Base-by-base conservation (phyloP, 2,329 filamentous ascomycete genomes). In the Ophiostoma australiae region DNA sequence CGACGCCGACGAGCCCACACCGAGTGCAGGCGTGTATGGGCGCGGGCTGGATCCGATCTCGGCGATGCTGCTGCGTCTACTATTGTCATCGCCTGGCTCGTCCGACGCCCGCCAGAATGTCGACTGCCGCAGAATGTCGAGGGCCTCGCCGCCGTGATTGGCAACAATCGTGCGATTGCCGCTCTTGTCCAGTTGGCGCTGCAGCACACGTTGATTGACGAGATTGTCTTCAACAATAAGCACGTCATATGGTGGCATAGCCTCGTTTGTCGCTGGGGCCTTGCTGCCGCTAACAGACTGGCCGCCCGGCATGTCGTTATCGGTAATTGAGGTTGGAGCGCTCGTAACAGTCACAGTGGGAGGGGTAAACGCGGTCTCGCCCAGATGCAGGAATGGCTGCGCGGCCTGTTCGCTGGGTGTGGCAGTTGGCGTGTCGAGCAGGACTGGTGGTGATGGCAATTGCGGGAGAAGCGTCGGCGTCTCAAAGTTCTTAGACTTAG, bases 161-260 rank as follows among this genome's bases (percentile, higher is more conserved):
- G 88, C 88, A 6, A 90, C 85, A 72, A 85, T 83, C 0, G 86
- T 88, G 66, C 83, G 84, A 75, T 88, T 89, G 1, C 88, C 88
- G 58, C 83, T 83, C 71, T 86, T 86, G n/a, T 81, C 82, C 23
- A 90, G 81, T 73, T 89, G 87, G 44, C 86, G 85, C 74, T 87
- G 84, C 13, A 90, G 80, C 1, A 90, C 87, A 72, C 84, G 85
- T 75, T 90, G 88, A 75, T 90, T 90, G 44, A 90, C 87, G 23
- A 90, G 80, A 72, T 90, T 90, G 76, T 90, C 88, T 76, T 90
- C 88, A 2, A 90, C 88, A 13, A 90, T 89, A 37, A 90, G 81
- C 8, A 90, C 84, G 70, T 87, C 85, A 63, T 85, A 82, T 0
- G 80, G 73, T 17, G 81, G 79, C 6, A 76, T 75, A 2, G 77